Base-by-base conservation (phyloP, 768 basidiomycete genomes). In the Sutorius australiensis region DNA sequence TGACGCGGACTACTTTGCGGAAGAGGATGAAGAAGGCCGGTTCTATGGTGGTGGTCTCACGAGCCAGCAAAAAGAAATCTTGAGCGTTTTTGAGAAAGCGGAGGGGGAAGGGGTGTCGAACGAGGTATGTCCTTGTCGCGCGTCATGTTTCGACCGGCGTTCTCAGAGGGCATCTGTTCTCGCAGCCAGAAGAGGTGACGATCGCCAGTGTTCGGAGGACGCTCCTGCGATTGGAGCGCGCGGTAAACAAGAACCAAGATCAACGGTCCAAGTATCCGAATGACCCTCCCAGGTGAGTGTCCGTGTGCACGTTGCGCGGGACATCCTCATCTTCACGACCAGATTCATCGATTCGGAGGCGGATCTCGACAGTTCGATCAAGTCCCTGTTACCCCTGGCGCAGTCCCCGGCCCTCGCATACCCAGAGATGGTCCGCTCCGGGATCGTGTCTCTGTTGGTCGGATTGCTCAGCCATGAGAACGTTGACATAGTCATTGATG, bases 271-370 rank as follows among this genome's bases (percentile, higher is more conserved):
- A 97, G 69, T 91, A 90, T 67, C 89, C 92, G 0, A 80, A 90
- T 54, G 92, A 98, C 60, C 95, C 95, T 3, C 80, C 92, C 40
- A 97, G 89, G 95, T 95, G 59, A 54, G 78, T 45, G 42, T 37
- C 14, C 11, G 7, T 9, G 6, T 45, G 40, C 17, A 3, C 6
- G 10, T 37, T 21, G 43, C n/a, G 10, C 19, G n/a, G 4, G 37
- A 42, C 57, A 30, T 24, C 44, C n/a, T 39, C 8, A 37, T 37
- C 9, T n/a, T 17, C n/a, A 31, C 32, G 9, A 27, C 19, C 45
- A 98, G 95, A 70, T 99, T 98, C 77, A 98, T 99, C 61, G 97
- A 98, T 68, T 98, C 97, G 1, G 97, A 99, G 76, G 91, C 92
- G 24, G 93, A 97, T 65, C 81, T 99, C 6, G 94, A 98, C 65